Evolutionary conservation across 345 rosid species (phyloP), one percentile per base, ranked within the genome.

Genomic region (Crucihimalaya himalaica): DNA sequence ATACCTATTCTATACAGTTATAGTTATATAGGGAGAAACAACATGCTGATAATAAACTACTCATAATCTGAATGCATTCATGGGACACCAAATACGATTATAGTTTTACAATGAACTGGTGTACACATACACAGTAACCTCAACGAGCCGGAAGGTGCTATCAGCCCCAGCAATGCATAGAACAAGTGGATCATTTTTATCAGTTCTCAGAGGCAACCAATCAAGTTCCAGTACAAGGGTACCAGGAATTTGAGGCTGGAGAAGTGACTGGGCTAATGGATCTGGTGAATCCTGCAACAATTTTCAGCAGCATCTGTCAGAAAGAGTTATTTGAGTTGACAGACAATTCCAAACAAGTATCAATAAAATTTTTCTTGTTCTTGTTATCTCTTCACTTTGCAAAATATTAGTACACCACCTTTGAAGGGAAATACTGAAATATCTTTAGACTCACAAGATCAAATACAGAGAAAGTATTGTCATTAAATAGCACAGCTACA

Each of bases 161-260:
- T 94, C 98, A 79, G 97, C 97, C 79, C 97, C 98, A 80, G 96
- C 98, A 9, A 94, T 77, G 82, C 97, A 94, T 55, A 94, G 80
- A 69, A 91, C 88, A 72, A 94, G 85, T 4, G 97, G 98, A 45
- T 94, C 97, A 77, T 75, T 82, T 81, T 79, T 94, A 72, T 88
- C 86, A 55, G 82, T 82, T 77, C 98, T 83, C 79, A 87, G 61
- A 60, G 95, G 89, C 85, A 94, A 78, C 97, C 98, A 94, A 81
- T 94, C 97, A 40, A 94, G 91, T 83, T 94, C 98, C 86, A 91
- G 81, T 55, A 91, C 97, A 70, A 94, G 93, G 70, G 97, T 91
- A 65, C 98, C 98, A 65, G 98, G 96, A 87, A 88, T 84, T 59
- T 89, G 98, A 68, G 97, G 96, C 77, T 89, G 97, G 63, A 94